Percentiles rank a stretch among this genome's conserved stretches.
These are phyloP conservation scores for Inga leiocalycina DNA, from an alignment of 306 rosid genomes.

Conservation along the genomic window DNA sequence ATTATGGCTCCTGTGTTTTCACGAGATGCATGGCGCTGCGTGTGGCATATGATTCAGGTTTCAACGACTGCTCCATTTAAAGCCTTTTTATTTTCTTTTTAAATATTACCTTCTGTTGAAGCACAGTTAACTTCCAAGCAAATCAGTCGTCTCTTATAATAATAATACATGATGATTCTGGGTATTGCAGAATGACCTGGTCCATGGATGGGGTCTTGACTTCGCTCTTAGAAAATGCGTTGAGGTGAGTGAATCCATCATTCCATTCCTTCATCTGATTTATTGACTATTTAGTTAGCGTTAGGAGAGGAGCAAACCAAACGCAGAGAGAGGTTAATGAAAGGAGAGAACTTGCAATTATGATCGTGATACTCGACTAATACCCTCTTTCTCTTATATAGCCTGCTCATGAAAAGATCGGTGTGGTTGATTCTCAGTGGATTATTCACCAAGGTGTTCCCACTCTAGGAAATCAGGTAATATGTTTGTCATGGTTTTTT, in stretches of 20 bases:
- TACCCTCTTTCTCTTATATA: slow-evolving; percentile 35
- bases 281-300: neutral
- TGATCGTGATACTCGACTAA: slow-evolving; percentile 15
- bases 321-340: neutral
- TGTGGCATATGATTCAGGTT: slow-evolving; percentile 99
- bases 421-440: slow-evolving; percentile 99
- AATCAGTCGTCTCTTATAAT: slow-evolving; percentile 3
- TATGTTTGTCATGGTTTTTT: neutral
- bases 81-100: neutral
- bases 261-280: slow-evolving; percentile 15
- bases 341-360: slow-evolving; percentile 5
- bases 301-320: neutral
- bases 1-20: slow-evolving; percentile 99
- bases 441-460: slow-evolving; percentile 92
- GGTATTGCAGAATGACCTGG: slow-evolving; percentile 82
- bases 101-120: slow-evolving; percentile 18
- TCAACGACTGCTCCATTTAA: neutral
- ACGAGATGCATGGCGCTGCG: slow-evolving; percentile 98
- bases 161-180: neutral
- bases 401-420: slow-evolving; percentile 99
- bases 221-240: slow-evolving; percentile 95
- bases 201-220: slow-evolving; percentile 99
- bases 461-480: slow-evolving; percentile 90
- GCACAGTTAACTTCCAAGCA: neutral
- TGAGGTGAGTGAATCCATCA: slow-evolving; percentile 56